Conservation (phyloP, 139 green algal genomes). For the Micractinium conductrix region DNA sequence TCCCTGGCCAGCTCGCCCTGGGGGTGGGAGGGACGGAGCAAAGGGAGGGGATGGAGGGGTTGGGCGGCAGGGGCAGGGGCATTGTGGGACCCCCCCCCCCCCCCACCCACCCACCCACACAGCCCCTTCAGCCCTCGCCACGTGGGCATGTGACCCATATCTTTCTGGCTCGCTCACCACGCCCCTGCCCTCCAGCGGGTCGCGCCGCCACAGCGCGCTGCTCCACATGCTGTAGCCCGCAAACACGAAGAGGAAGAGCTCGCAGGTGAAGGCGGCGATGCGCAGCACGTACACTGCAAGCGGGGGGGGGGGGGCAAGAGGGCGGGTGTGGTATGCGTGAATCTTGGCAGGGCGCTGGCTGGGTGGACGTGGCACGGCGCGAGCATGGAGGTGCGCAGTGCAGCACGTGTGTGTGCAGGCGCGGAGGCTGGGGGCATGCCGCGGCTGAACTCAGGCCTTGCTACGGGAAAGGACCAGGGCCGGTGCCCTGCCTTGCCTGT, state of each 20-base stretch:
- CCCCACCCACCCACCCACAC: no score
- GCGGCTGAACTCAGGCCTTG: no score
- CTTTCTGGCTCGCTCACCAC: background rate
- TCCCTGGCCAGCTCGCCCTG: background rate
- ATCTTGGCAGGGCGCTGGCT: no score
- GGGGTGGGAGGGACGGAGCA: background rate
- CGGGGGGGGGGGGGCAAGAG: background rate
- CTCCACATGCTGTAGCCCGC: constrained; percentile 52
- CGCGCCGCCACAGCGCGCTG: constrained; percentile 29
- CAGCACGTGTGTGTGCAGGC: no score
- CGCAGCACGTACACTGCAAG: constrained; percentile 56
- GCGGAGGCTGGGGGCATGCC: no score
- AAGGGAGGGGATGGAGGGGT: background rate
- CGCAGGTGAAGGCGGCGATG: constrained; percentile 57
- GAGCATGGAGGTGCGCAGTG: no score
- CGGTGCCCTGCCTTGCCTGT: constrained; percentile 25
- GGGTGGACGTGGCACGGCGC: no score
- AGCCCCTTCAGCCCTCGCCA: no score
- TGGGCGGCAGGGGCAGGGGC: background rate
- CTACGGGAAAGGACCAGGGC: no score
- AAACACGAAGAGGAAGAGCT: constrained; percentile 80
- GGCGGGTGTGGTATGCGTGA: no score
- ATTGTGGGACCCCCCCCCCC: no score
- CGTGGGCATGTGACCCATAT: background rate
- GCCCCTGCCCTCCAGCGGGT: background rate